Percentiles rank a stretch among this genome's conserved stretches.
Conservation (phyloP, 345 rosid species). For the Sonneratia caseolaris region DNA sequence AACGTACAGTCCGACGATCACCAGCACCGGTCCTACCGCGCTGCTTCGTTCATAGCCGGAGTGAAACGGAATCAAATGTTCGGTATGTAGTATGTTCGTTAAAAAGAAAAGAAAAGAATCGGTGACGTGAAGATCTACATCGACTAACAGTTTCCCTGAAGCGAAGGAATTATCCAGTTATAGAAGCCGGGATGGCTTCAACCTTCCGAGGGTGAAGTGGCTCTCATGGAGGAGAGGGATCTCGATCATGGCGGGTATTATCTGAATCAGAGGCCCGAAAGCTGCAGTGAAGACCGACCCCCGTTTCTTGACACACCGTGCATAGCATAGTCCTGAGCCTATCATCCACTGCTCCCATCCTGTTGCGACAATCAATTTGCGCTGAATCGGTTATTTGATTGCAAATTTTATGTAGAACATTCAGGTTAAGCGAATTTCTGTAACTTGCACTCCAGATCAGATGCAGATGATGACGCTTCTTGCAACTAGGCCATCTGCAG, state of each 20-base stretch:
- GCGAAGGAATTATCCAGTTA: neutral
- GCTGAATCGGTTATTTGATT: too few relatives aligned
- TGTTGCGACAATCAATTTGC: too few relatives aligned
- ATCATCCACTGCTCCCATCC: constrained; percentile 33
- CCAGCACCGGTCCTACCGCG: constrained; percentile 50
- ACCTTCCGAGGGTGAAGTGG: constrained; percentile 53
- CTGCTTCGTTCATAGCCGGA: constrained; percentile 20
- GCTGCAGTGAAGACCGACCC: constrained; percentile 60
- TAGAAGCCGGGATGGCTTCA: neutral
- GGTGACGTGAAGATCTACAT: neutral
- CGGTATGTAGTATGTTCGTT: too few relatives aligned
- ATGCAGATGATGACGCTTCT: too few relatives aligned
- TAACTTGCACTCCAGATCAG: neutral
- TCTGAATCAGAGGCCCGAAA: constrained; percentile 53
- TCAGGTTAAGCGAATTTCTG: neutral
- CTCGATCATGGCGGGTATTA: constrained; percentile 42
- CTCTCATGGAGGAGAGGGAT: constrained; percentile 38
- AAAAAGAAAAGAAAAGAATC: too few relatives aligned
- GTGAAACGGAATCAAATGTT: too few relatives aligned
- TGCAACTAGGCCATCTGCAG: too few relatives aligned
- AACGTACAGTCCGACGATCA: constrained; percentile 53
- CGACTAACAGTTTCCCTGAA: neutral
- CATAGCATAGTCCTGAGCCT: constrained; percentile 46
- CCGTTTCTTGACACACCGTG: constrained; percentile 59
- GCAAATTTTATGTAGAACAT: neutral